phyloP scores from a whole-genome alignment of 331 rosid genomes.

The Quercus tomentella region DNA sequence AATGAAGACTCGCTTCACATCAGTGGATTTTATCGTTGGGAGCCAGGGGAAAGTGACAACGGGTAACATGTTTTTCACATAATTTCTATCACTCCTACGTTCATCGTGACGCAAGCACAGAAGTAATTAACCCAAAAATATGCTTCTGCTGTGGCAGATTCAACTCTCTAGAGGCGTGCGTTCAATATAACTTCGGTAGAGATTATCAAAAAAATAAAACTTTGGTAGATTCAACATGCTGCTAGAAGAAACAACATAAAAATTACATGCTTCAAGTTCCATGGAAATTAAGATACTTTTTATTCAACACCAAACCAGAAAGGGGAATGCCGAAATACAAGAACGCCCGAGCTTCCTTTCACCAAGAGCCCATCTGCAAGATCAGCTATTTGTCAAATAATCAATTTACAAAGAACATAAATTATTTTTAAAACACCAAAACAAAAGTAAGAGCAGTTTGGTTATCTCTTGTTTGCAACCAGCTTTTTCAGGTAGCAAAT shows the following conservation, averaged over 20 bases:
- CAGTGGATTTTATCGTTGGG: no score
- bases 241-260: neutral
- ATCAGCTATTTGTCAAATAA: conserved; percentile 4
- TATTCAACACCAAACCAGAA: conserved; percentile 10
- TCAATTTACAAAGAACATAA: conserved; percentile 3
- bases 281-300: conserved; percentile 21
- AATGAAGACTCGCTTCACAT: no score
- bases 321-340: conserved; percentile 3
- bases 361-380: conserved; percentile 45
- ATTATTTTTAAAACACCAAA: neutral
- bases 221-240: neutral
- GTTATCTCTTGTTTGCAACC: neutral
- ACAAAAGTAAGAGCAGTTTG: neutral
- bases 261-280: conserved; percentile 16
- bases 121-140: no score
- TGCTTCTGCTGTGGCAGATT: no score
- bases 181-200: no score
- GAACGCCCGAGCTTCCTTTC: conserved; percentile 16
- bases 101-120: no score
- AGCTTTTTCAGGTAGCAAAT: neutral
- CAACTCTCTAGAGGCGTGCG: no score
- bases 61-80: no score
- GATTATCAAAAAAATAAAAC: no score
- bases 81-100: no score
- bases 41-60: no score